Conservation (phyloP, 768 basidiomycete species). For the Leucosporidium scottii region DNA sequence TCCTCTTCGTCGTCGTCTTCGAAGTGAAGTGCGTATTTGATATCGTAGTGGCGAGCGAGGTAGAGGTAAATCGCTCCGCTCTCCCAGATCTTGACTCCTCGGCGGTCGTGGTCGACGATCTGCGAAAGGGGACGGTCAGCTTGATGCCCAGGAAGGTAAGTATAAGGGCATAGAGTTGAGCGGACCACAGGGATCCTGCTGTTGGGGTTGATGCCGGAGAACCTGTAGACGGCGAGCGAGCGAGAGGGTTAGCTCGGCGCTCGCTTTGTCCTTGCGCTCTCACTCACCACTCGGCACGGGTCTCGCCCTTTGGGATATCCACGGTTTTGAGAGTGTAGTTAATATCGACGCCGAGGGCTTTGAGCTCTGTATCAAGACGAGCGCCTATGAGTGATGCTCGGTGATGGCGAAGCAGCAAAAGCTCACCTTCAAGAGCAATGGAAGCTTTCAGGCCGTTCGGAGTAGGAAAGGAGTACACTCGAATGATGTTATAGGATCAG, state of each 20-base stretch:
- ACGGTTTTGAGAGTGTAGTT: constrained; percentile 42
- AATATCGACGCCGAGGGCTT: constrained; percentile 5
- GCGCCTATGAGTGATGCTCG: too few relatives aligned
- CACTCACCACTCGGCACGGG: constrained; percentile 58
- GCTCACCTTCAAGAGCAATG: constrained; percentile 20
- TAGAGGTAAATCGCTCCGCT: constrained; percentile 69
- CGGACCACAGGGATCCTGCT: constrained; percentile 42
- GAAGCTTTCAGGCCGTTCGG: constrained; percentile 25
- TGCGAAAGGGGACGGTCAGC: not conserved
- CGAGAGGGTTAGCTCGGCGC: too few relatives aligned
- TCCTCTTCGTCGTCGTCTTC: constrained; percentile 10
- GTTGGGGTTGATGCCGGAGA: constrained; percentile 35
- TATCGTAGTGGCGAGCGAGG: constrained; percentile 72
- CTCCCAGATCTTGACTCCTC: constrained; percentile 42
- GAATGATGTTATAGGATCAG: constrained; percentile 15
- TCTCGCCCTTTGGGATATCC: constrained; percentile 67
- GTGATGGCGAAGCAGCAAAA: too few relatives aligned
- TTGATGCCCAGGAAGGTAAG: too few relatives aligned
- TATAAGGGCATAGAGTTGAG: too few relatives aligned
- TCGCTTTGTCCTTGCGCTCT: too few relatives aligned
- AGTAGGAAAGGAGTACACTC: constrained; percentile 14
- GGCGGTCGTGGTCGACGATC: constrained; percentile 40
- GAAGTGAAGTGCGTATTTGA: constrained; percentile 50
- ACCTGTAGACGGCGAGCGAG: not conserved
- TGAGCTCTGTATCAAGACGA: constrained; percentile 3